phyloP scores from a whole-genome alignment of 2,329 filamentous ascomycete genomes.

The Cercospora sojina region DNA sequence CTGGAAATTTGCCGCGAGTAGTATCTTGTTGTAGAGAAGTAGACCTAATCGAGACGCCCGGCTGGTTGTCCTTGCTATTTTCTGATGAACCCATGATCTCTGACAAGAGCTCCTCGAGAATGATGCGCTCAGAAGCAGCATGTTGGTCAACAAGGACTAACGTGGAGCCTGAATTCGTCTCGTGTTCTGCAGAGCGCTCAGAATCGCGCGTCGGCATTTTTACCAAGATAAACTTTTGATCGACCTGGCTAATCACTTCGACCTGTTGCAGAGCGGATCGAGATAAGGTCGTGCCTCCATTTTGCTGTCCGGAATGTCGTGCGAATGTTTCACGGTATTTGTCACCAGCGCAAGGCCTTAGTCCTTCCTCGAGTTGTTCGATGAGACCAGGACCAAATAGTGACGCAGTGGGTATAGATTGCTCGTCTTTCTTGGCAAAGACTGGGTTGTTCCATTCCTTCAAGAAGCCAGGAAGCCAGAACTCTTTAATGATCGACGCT shows the following conservation, averaged over 20 bases:
- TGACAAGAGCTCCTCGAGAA: constrained; percentile 70
- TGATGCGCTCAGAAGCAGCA: constrained; percentile 85
- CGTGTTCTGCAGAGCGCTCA: neutral
- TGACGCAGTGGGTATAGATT: constrained; percentile 28
- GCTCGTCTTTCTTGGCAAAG: constrained; percentile 54
- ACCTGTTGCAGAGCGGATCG: constrained; percentile 61
- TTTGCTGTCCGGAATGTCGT: neutral
- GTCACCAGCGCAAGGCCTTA: constrained; percentile 17
- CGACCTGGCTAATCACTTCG: constrained; percentile 75
- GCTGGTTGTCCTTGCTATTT: neutral
- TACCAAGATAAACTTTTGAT: constrained; percentile 82
- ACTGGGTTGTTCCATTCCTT: constrained; percentile 72
- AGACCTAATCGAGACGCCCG: neutral
- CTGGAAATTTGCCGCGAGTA: constrained; percentile 53
- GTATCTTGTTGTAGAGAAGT: constrained; percentile 11
- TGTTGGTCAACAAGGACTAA: constrained; percentile 88
- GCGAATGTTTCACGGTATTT: constrained; percentile 4
- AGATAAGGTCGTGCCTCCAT: constrained; percentile 51
- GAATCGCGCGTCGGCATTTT: constrained; percentile 47
- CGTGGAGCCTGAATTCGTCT: constrained; percentile 34
- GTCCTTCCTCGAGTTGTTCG: constrained; percentile 10
- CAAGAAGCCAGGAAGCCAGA: constrained; percentile 63
- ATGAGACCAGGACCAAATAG: constrained; percentile 26
- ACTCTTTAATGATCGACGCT: neutral
- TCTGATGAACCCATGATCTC: constrained; percentile 49